Conservation (phyloP, 225 moss, liverwort and hornwort species). For the Takakia lepidozioides region DNA sequence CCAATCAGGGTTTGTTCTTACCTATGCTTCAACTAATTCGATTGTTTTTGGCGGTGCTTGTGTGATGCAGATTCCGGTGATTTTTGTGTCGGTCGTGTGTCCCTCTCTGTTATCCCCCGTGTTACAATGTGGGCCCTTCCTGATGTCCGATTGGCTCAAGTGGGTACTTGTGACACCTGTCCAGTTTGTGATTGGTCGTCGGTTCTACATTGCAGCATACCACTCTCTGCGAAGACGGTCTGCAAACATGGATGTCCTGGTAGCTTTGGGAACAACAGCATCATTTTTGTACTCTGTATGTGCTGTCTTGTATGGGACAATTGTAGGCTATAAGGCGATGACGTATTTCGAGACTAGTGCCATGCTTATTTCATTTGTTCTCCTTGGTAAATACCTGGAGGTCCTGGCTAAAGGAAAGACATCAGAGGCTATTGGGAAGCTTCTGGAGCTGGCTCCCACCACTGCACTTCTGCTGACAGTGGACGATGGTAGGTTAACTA, state of each 20-base stretch:
- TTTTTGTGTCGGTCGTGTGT: constrained; percentile 60
- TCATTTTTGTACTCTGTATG: constrained; percentile 79
- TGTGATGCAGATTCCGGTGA: constrained; percentile 57
- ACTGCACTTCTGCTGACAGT: constrained; percentile 69
- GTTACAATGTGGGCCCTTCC: constrained; percentile 54
- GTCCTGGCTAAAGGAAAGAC: constrained; percentile 90
- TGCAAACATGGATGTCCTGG: constrained; percentile 95
- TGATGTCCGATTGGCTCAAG: constrained; percentile 76
- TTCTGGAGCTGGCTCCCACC: constrained; percentile 77
- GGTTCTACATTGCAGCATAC: constrained; percentile 89
- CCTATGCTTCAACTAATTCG: constrained; percentile 1
- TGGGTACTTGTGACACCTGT: constrained; percentile 91
- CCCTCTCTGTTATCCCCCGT: constrained; percentile 49
- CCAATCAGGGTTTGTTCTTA: background rate
- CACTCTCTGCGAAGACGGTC: constrained; percentile 59
- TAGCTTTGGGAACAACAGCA: constrained; percentile 72
- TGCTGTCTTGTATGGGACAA: constrained; percentile 62
- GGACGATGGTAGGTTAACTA: constrained; percentile 38
- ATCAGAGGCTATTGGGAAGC: constrained; percentile 89
- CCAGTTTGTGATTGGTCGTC: constrained; percentile 58
- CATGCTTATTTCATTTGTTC: constrained; percentile 90
- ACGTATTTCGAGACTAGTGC: constrained; percentile 97
- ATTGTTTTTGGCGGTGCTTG: background rate
- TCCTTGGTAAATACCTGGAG: constrained; percentile 88
- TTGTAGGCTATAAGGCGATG: constrained; percentile 38